phyloP scores from a whole-genome alignment of 2,329 filamentous ascomycete genomes.

The Pseudocercospora fijiensis region DNA sequence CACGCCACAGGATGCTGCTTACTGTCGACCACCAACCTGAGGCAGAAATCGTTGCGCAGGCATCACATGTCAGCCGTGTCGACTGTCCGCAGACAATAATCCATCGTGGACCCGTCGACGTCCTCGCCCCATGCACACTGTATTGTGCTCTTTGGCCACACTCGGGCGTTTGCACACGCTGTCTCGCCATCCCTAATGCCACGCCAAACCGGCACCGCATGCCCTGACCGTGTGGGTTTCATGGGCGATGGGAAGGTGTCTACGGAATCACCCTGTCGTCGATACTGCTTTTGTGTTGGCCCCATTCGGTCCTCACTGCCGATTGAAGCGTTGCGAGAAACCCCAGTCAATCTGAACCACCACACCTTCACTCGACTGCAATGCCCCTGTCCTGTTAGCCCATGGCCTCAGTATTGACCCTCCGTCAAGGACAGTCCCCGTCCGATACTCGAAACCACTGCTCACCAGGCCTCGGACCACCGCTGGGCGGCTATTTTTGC shows the following conservation, averaged over 20 bases:
- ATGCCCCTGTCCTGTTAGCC: neutral
- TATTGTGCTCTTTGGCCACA: neutral
- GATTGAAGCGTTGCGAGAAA: neutral
- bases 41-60: neutral
- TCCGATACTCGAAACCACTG: neutral
- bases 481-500: neutral
- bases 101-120: neutral
- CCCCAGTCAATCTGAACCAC: neutral
- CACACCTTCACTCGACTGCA: neutral
- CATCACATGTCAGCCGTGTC: neutral
- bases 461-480: neutral
- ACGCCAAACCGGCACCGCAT: neutral
- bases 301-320: neutral
- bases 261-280: neutral
- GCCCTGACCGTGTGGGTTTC: neutral
- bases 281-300: neutral
- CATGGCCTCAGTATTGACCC: neutral
- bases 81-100: neutral
- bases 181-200: neutral
- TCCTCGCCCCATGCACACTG: neutral
- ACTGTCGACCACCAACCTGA: neutral
- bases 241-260: neutral
- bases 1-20: neutral
- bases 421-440: conserved; percentile 1
- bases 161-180: neutral